phyloP scores from a whole-genome alignment of 2,329 filamentous ascomycete species.

The Ambrosiella xylebori region DNA sequence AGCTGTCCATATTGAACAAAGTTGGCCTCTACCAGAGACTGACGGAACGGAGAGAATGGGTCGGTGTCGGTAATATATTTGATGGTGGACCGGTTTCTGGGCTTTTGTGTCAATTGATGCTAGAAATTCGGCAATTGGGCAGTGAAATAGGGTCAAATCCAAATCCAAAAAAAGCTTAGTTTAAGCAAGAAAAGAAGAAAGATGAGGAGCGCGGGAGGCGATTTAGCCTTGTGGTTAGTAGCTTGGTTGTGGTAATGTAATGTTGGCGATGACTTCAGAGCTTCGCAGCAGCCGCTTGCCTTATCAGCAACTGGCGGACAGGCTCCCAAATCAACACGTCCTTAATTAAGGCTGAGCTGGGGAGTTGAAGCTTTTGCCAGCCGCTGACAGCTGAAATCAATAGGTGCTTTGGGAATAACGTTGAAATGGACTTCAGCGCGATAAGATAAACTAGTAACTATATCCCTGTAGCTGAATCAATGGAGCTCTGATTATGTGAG shows the following conservation, averaged over 20 bases:
- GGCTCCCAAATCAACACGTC: constrained; percentile 10
- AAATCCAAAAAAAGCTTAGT: too few relatives aligned
- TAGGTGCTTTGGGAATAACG: neutral
- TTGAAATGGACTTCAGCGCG: too few relatives aligned
- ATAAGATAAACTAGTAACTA: too few relatives aligned
- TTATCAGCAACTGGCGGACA: constrained; percentile 6
- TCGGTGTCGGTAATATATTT: neutral
- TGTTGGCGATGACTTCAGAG: neutral
- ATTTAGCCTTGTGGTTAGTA: neutral
- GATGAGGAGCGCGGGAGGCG: neutral
- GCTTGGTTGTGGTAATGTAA: neutral
- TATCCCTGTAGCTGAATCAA: too few relatives aligned
- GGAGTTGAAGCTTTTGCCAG: neutral
- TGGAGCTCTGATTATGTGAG: too few relatives aligned
- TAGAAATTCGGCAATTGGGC: too few relatives aligned
- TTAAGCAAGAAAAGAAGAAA: too few relatives aligned
- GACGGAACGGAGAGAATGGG: neutral
- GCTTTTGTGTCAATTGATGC: too few relatives aligned
- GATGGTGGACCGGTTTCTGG: too few relatives aligned
- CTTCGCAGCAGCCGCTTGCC: neutral
- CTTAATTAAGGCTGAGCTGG: constrained; percentile 2
- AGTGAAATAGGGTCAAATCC: too few relatives aligned
- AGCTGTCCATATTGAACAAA: constrained; percentile 67
- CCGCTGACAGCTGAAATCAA: neutral
- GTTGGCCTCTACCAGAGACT: neutral